Base-by-base conservation (phyloP, 2,329 filamentous ascomycete genomes). In the Cordyceps cateniannulata region DNA sequence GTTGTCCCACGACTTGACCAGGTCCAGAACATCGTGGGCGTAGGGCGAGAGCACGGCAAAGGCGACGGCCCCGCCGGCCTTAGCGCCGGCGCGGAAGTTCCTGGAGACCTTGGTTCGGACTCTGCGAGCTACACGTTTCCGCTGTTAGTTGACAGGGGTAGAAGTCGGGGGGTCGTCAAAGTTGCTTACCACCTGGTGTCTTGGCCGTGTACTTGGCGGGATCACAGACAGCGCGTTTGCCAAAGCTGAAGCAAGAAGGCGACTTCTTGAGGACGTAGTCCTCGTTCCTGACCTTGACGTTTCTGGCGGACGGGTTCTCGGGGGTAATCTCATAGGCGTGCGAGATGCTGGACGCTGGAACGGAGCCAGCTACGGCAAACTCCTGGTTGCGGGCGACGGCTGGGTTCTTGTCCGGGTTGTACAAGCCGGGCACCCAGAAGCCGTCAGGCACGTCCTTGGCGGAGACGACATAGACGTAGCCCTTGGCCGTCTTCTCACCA, bases 391-490 rank as follows among this genome's bases (percentile, higher is more conserved):
- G 51, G n/a, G 9, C 24, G 12, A 54, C 38, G 1, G 51, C 51
- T 10, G 51, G 51, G 18, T 54, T 42, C 51, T 44, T 54, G 9
- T n/a, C 18, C 5, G 38, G 51, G 18, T 16, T 7, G 16, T 54
- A 62, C 5, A 62, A 20, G 2, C 42, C 63, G 4, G 63, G 63
- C 10, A 64, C 51, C 54, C 59, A 63, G 59, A 59, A 63, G 12
- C 63, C 63, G 5, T 56, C 20, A 1, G 61, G 61, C 6, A 63
- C n/a, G n/a, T 50, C 38, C 9, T 47, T 10, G 4, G 44, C 18
- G 8, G 47, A 47, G 7, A 64, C 24, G 16, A 61, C 54, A 40
- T 63, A 64, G 7, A 64, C 16, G 32, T 63, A 60, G 4, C 61
- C 63, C 14, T 22, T 59, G 2, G 18, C 1, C 1, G 20, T 22